Evolutionary conservation across 306 rosid species (phyloP), one percentile per base, ranked within the genome.

Genomic region (Lablab purpureus): DNA sequence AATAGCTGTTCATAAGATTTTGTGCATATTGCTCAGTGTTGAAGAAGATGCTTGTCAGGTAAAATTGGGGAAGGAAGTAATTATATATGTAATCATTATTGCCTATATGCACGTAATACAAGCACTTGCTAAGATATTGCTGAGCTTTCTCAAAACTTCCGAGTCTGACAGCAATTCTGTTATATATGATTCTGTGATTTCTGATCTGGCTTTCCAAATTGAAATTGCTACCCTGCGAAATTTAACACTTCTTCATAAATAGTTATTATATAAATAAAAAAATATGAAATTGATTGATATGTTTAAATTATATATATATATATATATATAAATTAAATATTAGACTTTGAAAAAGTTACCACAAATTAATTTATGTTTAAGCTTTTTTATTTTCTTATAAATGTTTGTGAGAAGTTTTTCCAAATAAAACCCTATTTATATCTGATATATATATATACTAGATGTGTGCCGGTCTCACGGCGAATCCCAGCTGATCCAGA

Each of bases 31-130:
- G 80, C 11, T 67, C 36, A 1, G 67, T 82, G 32, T 77, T 56
- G n/a, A 28, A 87, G 9, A 4, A 0, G n/a, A 1, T 11, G 25
- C 89, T 79, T 30, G 89, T 34, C 1, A 22, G 47, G 73, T 84
- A 88, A 9, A 22, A 9, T 4, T 23, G 2, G 17, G 93, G 93
- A 67, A 49, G 2, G 67, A 70, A 92, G 55, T 88, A 92, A 67
- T 90, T 92, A 80, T 81, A 83, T 21, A 87, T 10, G 78, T 84
- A 92, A 71, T 90, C 97, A 15, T 88, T 90, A 50, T 17, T 83
- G 0, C 97, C 97, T 23, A 88, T 81, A 43, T 45, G 58, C 27
- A 92, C 79, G 7, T 78, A 83, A 75, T 88, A 92, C 49, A 92
- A 74, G 71, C 97, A 90, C 59, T 87, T 80, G 0, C 45, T 74